A percentile compares a stretch with the other conserved stretches of the same genome.
phyloP scores from a whole-genome alignment of 2,329 filamentous ascomycete species.

The Emergomyces pasteurianus region DNA sequence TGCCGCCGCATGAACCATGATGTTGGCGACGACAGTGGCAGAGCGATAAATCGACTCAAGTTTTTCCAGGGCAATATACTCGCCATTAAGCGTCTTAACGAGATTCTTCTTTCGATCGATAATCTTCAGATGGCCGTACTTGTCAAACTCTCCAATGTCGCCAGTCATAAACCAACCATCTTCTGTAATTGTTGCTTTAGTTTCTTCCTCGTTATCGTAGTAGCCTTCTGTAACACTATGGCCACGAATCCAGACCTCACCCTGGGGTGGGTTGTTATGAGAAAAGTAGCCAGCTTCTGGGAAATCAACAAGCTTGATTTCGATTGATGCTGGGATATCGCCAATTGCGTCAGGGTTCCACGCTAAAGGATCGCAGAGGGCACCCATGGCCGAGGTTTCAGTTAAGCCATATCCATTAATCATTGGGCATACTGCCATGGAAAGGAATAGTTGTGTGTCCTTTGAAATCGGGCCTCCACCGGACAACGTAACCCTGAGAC shows the following conservation, averaged over 20 bases:
- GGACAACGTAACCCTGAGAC: conserved; percentile 82
- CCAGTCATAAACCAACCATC: conserved; percentile 98
- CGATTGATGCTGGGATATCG: conserved; percentile 52
- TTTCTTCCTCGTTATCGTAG: conserved; percentile 82
- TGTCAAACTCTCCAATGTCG: conserved; percentile 79
- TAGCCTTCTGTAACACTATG: conserved; percentile 72
- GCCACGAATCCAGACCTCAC: conserved; percentile 76
- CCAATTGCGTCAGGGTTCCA: conserved; percentile 59
- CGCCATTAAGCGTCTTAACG: conserved; percentile 93
- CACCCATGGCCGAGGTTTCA: conserved; percentile 64
- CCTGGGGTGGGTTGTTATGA: conserved; percentile 80
- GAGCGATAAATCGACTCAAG: conserved; percentile 82
- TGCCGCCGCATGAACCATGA: conserved; percentile 44
- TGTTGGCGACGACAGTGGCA: conserved; percentile 41
- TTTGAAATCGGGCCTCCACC: conserved; percentile 83
- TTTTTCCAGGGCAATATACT: conserved; percentile 89
- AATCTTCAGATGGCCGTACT: conserved; percentile 76
- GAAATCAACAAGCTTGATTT: conserved; percentile 73
- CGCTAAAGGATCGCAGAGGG: conserved; percentile 53
- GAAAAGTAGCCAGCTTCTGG: conserved; percentile 89
- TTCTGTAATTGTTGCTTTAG: conserved; percentile 62
- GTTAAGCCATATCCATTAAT: conserved; percentile 88
- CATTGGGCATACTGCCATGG: conserved; percentile 87
- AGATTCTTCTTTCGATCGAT: conserved; percentile 98
- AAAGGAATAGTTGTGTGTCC: conserved; percentile 82